Percentiles rank a stretch among this genome's conserved stretches.
Evolutionary conservation across 2,329 filamentous ascomycete species (phyloP).

Genomic region (Penicillium paneum): DNA sequence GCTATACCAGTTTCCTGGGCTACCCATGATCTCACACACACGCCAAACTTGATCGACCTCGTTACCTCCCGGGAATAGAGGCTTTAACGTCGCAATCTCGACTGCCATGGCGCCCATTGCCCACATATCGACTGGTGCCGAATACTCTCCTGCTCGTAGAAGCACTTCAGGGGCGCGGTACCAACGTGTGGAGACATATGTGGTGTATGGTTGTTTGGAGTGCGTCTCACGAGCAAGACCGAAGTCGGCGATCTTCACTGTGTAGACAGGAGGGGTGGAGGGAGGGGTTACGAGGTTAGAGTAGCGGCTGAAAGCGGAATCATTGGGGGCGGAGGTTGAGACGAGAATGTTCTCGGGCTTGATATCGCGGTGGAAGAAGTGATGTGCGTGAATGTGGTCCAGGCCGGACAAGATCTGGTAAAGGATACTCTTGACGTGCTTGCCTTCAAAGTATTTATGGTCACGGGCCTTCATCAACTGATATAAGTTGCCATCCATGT

Average conservation of each 20-base stretch:
- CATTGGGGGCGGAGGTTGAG: constrained; percentile 79
- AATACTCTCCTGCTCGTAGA: constrained; percentile 91
- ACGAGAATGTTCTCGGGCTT: constrained; percentile 99
- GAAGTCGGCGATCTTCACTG: constrained; percentile 98
- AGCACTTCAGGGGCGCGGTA: constrained; percentile 91
- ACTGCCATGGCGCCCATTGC: constrained; percentile 98
- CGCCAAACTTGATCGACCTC: constrained; percentile 99
- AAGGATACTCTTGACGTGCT: constrained; percentile 93
- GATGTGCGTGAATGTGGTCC: constrained; percentile 94
- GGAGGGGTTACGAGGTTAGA: constrained; percentile 91
- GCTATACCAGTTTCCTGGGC: constrained; percentile 96
- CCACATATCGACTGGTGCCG: constrained; percentile 97
- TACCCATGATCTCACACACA: constrained; percentile 98
- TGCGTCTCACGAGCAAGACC: constrained; percentile 96
- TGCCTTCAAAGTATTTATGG: constrained; percentile 86
- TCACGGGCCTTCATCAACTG: constrained; percentile 98
- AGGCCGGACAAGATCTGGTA: constrained; percentile 95
- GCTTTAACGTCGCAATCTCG: constrained; percentile 93
- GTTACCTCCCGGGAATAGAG: constrained; percentile 93
- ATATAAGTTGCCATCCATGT: constrained; percentile 99
- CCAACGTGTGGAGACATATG: constrained; percentile 97
- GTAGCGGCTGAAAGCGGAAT: constrained; percentile 89
- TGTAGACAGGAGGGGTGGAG: constrained; percentile 88
- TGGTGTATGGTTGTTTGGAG: constrained; percentile 94
- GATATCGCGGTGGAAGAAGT: constrained; percentile 98